These are phyloP conservation scores for Stagonosporopsis rhizophila DNA, from an alignment of 2,329 filamentous ascomycete species.

Conservation along the genomic window DNA sequence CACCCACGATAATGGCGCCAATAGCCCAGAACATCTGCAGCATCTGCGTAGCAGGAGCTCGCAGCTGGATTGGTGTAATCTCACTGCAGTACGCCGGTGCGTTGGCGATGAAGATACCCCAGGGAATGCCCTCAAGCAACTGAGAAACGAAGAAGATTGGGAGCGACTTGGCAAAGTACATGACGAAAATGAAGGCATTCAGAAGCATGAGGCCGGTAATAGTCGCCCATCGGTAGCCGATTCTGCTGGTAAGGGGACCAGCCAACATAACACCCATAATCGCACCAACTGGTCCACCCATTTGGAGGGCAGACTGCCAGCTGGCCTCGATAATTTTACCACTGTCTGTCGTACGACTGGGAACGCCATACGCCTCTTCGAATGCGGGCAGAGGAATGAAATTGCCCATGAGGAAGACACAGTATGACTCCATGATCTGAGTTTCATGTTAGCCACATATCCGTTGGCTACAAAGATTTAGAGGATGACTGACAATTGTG, in stretches of 20 bases:
- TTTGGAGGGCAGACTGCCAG: constrained; percentile 67
- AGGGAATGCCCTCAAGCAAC: constrained; percentile 67
- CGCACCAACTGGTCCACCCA: constrained; percentile 64
- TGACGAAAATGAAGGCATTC: constrained; percentile 67
- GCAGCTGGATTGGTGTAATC: constrained; percentile 65
- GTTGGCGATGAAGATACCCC: constrained; percentile 72
- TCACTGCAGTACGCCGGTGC: constrained; percentile 69
- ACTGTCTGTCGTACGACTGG: constrained; percentile 25
- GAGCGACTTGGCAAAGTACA: constrained; percentile 62
- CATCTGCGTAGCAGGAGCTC: constrained; percentile 67
- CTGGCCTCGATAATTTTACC: constrained; percentile 56
- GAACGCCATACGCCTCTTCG: constrained; percentile 56
- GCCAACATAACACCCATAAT: constrained; percentile 66
- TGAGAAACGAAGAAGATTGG: constrained; percentile 60
- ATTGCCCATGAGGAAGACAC: constrained; percentile 66
- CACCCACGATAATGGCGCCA: constrained; percentile 66
- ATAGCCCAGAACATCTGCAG: constrained; percentile 73
- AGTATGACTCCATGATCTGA: constrained; percentile 71
- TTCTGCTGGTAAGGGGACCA: constrained; percentile 64
- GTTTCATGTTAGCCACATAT: constrained; percentile 19
- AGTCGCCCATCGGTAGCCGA: constrained; percentile 68
- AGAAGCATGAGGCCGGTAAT: constrained; percentile 63
- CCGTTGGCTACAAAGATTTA: constrained; percentile 17
- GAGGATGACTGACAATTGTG: constrained; percentile 56
- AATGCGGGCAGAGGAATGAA: constrained; percentile 64